Evolutionary conservation across 2,329 filamentous ascomycete species (phyloP).

Genomic region (Colletotrichum trifolii): DNA sequence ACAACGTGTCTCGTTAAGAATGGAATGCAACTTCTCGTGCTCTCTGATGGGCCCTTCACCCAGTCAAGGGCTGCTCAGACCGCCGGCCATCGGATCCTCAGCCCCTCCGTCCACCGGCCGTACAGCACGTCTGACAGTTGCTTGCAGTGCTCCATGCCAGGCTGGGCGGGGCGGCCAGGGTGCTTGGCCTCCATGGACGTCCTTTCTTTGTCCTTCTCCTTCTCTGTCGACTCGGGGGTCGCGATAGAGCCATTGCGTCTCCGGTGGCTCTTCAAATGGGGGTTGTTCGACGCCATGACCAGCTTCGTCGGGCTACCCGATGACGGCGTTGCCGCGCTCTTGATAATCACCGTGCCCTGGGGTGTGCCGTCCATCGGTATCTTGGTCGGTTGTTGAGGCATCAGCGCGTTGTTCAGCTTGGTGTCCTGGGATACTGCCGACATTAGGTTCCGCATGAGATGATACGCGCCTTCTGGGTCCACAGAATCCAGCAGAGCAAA

Average conservation of each 20-base stretch:
- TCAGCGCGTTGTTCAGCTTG: conserved; percentile 67
- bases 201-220: conserved; percentile 60
- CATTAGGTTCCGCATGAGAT: conserved; percentile 82
- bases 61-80: conserved; percentile 40
- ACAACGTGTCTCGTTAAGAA: conserved; percentile 35
- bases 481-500: conserved; percentile 86
- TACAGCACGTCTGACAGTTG: conserved; percentile 92
- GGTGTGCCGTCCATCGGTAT: conserved; percentile 57
- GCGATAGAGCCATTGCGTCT: conserved; percentile 66
- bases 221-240: conserved; percentile 50
- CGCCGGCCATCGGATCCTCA: conserved; percentile 76
- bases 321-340: conserved; percentile 50
- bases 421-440: conserved; percentile 77
- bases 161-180: conserved; percentile 63
- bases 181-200: conserved; percentile 62
- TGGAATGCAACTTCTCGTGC: conserved; percentile 9
- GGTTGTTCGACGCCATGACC: conserved; percentile 83
- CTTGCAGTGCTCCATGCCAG: conserved; percentile 92
- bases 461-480: conserved; percentile 90
- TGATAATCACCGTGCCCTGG: conserved; percentile 68
- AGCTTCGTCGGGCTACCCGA: conserved; percentile 70
- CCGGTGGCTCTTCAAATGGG: conserved; percentile 83
- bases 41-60: not conserved
- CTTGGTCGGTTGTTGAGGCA: conserved; percentile 53
- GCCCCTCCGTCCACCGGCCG: conserved; percentile 86